Base-by-base conservation (phyloP, 2,329 filamentous ascomycete genomes). In the Nemania diffusa region DNA sequence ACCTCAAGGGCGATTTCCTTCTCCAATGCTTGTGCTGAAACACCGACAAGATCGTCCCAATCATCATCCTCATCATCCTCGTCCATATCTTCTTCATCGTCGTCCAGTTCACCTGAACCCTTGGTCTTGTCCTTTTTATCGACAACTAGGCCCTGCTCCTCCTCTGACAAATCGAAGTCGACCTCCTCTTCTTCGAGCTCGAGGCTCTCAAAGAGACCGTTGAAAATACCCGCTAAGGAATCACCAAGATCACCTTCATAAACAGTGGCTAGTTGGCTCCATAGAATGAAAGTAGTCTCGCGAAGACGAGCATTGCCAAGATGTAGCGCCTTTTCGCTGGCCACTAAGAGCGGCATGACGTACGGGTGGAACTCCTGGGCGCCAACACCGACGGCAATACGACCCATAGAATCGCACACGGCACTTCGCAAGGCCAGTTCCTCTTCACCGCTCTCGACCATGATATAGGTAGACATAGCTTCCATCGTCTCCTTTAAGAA, bases 1-100 rank as follows among this genome's bases (percentile, higher is more conserved):
- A 97, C 94, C 80, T 99, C 96, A 51, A 97, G 89, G 42, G 96
- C 95, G 74, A 98, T 97, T 81, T 99, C 96, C 82, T 98, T 97
- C 85, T 98, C 96, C 75, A 97, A 88, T 26, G 95, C 93, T 62
- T 97, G 88, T 60, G 94, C 93, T 27, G 93, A 97, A 69, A 97
- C 92, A 57, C 93, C 93, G 65, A 89, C 90, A 55, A 97, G 85
- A 74, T 94, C 92, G 74, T 94, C 91, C 87, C 92, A 94, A 68
- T 94, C 92, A 65, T 93, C 67, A 50, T 95, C 92, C 42, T 93
- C 91, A 52, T 94, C 92, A 5, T 89, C 92, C 3, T 89, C 88
- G 27, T 76, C 89, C 67, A 85, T 86, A 63, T 82, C 81, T 57
- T 85, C 83, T 51, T 90, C 87, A 34, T 90, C 85, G 53, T 85